phyloP scores from a whole-genome alignment of 2,329 filamentous ascomycete genomes.

The Aspergillus fijiensis region DNA sequence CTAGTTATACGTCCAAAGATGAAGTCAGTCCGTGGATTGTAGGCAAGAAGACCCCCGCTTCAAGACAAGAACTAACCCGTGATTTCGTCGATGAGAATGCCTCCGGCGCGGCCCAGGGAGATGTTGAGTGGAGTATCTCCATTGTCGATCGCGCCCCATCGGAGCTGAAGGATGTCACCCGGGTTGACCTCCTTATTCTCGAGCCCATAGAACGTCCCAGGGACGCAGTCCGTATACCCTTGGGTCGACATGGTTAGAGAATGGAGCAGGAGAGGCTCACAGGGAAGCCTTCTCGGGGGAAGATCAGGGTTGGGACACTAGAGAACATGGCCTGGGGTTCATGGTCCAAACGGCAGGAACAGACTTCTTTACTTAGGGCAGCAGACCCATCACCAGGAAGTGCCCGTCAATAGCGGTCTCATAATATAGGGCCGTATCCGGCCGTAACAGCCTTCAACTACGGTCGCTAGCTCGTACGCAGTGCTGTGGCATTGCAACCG shows the following conservation, averaged over 20 bases:
- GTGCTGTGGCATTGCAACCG: not conserved
- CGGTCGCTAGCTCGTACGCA: not conserved
- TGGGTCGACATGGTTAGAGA: constrained; percentile 7
- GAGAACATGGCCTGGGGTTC: not conserved
- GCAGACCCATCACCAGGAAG: not conserved
- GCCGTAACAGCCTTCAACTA: not conserved
- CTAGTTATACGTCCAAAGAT: not conserved
- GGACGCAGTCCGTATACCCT: constrained; percentile 4
- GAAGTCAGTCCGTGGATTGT: too few relatives aligned
- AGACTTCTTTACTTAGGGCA: not conserved
- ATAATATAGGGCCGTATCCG: not conserved
- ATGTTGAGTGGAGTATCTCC: constrained; percentile 7
- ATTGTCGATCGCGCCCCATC: constrained; percentile 9
- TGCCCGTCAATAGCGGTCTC: not conserved
- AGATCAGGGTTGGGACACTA: not conserved
- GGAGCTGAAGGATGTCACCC: constrained; percentile 2
- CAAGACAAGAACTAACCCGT: not conserved
- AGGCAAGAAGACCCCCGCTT: not conserved
- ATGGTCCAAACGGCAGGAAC: not conserved
- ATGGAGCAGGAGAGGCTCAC: not conserved
- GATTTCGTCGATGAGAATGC: constrained; percentile 4
- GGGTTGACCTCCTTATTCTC: constrained; percentile 6
- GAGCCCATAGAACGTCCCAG: constrained; percentile 9
- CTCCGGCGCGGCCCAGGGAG: constrained; percentile 6
- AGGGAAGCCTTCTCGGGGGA: not conserved